Evolutionary conservation across 768 basidiomycete species (phyloP), one percentile per base, ranked within the genome.

Genomic region (Leccinum ochraceum): DNA sequence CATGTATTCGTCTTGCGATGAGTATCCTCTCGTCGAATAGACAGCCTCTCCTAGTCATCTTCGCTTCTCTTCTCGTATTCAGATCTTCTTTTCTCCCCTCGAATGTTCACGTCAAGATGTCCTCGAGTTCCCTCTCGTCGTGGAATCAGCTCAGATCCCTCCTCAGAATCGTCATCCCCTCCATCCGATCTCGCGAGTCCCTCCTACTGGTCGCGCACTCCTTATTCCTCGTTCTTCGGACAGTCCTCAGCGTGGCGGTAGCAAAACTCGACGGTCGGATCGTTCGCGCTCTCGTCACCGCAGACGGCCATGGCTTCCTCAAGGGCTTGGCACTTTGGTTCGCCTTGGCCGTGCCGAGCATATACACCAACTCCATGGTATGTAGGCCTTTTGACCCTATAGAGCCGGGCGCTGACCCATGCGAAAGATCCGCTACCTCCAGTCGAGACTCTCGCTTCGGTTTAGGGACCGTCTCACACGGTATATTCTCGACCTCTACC

Each of bases 321-420:
- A 83, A 78, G 56, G 95, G 95, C 1, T 75, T 98, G 1, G 89
- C 79, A 0, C 78, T 92, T 57, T 98, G 96, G 96, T 97, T 95
- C 69, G 77, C 86, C 10, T 80, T 98, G 10, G 94, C 95, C 2
- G 81, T 98, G 26, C 96, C 96, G 0, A 94, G 92, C 69, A 94
- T 94, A 22, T 95, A 94, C 71, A 98, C 96, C 0, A 98, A 98
- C 70, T 88, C 92, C 2, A 94, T 98, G 92, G 93, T 92, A 34
- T 53, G 78, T 61, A 9, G 10, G 11, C 14, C 0, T 0, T 30
- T 5, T 3, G 16, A 11, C 16, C 22, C 32, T 32, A 10, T 48
- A 11, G 24, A 16, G 2, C 3, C 14, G 11, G 3, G 6, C 28
- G 17, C 39, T 67, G 28, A 42, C 54, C 0, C 4, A 9, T 10